Base-by-base conservation (phyloP, 345 rosid species). In the Balakata baccata region DNA sequence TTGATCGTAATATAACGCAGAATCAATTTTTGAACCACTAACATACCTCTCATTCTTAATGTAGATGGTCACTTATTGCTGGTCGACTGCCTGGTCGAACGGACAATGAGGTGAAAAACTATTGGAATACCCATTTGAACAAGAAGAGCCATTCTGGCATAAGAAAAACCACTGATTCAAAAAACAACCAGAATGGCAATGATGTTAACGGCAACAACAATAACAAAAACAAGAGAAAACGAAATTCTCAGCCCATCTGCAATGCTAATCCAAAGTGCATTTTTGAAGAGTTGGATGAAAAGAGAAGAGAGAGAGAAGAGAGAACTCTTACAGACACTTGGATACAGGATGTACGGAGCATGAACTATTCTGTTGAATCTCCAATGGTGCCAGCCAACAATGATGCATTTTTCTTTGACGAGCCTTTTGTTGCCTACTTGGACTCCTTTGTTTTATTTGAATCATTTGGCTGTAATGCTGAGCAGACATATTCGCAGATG, bases 81-180 rank as follows among this genome's bases (percentile, higher is more conserved):
- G 93, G 97, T 47, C 86, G 96, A 18, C 90, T 90, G 72, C 97
- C 97, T 0, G 97, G 97, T 76, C 86, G 97, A 52, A 92, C 96
- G 8, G 97, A 92, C 66, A 92, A 92, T 39, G 97, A 92, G 70
- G 91, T 90, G 75, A 90, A 92, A 80, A 92, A 92, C 89, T 90
- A 90, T 73, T 92, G 96, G 97, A 90, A 92, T 85, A 90, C 97
- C 50, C 94, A 90, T 92, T 80, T 90, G 83, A 90, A 84, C 86
- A 92, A 87, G 87, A 86, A 82, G 69, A 20, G 74, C 43, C 74
- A 22, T 52, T 12, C 62, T 22, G 84, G 80, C 47, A 84, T 78
- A 82, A 78, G 82, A 66, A 85, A 81, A 77, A 64, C 70, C 46
- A 29, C 39, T 0, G 80, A 74, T 25, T 38, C 78, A 17, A 64